A percentile compares a stretch with the other conserved stretches of the same genome.
Evolutionary conservation across 208 protist species (phyloP).

Genomic region (Tetramitus jugosus): DNA sequence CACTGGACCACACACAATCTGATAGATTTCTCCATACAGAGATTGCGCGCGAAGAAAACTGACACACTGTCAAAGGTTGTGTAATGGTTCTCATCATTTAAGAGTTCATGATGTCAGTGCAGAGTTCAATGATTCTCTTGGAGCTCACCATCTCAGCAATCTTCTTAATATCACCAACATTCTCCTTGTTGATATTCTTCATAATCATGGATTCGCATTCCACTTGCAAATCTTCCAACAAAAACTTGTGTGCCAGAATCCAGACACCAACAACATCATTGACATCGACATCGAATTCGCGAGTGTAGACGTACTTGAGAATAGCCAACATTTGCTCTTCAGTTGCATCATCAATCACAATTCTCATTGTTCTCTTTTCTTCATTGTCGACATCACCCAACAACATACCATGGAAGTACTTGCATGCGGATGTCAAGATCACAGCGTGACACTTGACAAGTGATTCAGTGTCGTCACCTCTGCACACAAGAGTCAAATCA

Average conservation of each 20-base stretch:
- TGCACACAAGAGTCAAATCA: conserved; percentile 15
- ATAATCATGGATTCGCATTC: conserved; percentile 22
- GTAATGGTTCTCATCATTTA: too few species aligned
- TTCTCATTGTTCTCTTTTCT: conserved; percentile 22
- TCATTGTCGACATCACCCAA: conserved; percentile 23
- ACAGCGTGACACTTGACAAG: conserved; percentile 1
- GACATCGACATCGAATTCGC: conserved; percentile 19
- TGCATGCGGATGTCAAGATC: conserved; percentile 19
- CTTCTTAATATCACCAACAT: conserved; percentile 18
- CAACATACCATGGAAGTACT: conserved; percentile 21
- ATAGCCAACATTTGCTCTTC: conserved; percentile 22
- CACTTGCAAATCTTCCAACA: conserved; percentile 23
- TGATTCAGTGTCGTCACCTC: background rate
- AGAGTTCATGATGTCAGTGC: background rate
- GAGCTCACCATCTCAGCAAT: conserved; percentile 22
- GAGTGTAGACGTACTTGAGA: conserved; percentile 13
- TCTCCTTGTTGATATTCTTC: conserved; percentile 22
- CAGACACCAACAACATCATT: conserved; percentile 22
- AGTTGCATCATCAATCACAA: conserved; percentile 19
- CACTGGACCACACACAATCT: too few species aligned
- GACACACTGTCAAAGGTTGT: too few species aligned
- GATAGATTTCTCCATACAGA: too few species aligned
- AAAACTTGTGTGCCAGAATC: conserved; percentile 17
- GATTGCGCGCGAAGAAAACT: too few species aligned
- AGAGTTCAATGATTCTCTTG: conserved; percentile 19